Conservation (phyloP, 2,329 filamentous ascomycete species). For the Capronia americana region DNA sequence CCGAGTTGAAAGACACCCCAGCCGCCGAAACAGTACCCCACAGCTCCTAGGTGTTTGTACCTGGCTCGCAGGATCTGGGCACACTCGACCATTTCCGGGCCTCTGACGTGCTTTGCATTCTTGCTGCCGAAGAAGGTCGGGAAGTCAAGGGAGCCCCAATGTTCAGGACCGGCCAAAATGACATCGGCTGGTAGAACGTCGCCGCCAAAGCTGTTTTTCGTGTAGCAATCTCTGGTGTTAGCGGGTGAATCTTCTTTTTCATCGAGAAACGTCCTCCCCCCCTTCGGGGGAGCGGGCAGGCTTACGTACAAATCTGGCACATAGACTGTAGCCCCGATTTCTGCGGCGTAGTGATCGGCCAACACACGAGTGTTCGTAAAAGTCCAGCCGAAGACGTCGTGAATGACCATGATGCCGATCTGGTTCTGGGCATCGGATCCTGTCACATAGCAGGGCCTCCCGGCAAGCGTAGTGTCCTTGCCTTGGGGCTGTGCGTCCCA, state of each 20-base stretch:
- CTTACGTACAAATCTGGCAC: conserved; percentile 47
- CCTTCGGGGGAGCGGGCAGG: background rate
- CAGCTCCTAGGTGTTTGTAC: conserved; percentile 52
- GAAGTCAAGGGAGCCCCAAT: conserved; percentile 46
- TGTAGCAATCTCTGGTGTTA: too few species aligned
- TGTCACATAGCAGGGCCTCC: conserved; percentile 47
- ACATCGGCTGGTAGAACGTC: conserved; percentile 44
- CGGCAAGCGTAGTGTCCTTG: conserved; percentile 26
- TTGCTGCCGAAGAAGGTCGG: conserved; percentile 31
- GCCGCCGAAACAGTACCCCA: conserved; percentile 44
- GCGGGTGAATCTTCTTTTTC: too few species aligned
- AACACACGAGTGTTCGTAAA: conserved; percentile 53
- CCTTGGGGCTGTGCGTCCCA: background rate
- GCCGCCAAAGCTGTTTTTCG: conserved; percentile 43
- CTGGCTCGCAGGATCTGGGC: conserved; percentile 44
- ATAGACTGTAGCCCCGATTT: conserved; percentile 52
- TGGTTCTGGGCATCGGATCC: conserved; percentile 42
- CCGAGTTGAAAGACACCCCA: conserved; percentile 57
- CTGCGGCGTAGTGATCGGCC: conserved; percentile 55
- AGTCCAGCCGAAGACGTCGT: conserved; percentile 56
- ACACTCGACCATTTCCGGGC: conserved; percentile 50
- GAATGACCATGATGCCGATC: conserved; percentile 51
- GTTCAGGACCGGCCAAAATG: conserved; percentile 36
- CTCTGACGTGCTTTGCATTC: conserved; percentile 40
- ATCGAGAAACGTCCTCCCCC: background rate